phyloP scores from a whole-genome alignment of 495 filamentous ascomycete species.

The Talaromyces ruber region DNA sequence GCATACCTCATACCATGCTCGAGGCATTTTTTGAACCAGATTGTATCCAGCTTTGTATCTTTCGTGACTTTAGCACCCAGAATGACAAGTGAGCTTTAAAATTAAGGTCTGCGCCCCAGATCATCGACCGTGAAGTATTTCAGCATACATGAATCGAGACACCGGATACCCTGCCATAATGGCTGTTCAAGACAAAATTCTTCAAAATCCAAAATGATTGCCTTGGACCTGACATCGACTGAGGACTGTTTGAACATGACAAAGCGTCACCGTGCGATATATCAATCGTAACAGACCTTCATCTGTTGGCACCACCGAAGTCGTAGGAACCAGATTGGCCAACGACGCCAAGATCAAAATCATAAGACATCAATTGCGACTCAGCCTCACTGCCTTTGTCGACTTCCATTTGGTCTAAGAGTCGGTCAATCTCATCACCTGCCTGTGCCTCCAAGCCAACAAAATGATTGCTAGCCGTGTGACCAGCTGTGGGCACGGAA shows the following conservation, averaged over 20 bases:
- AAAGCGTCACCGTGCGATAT: not conserved
- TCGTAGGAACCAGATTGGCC: constrained; percentile 16
- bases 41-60: not conserved
- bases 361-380: not conserved
- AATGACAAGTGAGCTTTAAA: not conserved
- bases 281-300: not conserved
- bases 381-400: constrained; percentile 14
- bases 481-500: not conserved
- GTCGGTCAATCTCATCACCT: constrained; percentile 43
- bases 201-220: not conserved
- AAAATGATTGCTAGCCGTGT: not conserved
- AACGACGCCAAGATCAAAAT: constrained; percentile 30
- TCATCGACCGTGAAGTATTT: not conserved
- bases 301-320: not conserved
- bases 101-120: not conserved
- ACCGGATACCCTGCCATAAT: not conserved
- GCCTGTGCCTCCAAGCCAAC: constrained; percentile 26
- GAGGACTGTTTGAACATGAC: not conserved
- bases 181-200: not conserved
- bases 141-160: not conserved
- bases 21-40: not conserved
- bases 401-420: constrained; percentile 41
- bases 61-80: not conserved
- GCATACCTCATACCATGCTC: no score
- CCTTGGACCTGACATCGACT: not conserved